Evolutionary conservation across 2,329 filamentous ascomycete species (phyloP), one percentile per base, ranked within the genome.

Genomic region (Fusarium secorum): DNA sequence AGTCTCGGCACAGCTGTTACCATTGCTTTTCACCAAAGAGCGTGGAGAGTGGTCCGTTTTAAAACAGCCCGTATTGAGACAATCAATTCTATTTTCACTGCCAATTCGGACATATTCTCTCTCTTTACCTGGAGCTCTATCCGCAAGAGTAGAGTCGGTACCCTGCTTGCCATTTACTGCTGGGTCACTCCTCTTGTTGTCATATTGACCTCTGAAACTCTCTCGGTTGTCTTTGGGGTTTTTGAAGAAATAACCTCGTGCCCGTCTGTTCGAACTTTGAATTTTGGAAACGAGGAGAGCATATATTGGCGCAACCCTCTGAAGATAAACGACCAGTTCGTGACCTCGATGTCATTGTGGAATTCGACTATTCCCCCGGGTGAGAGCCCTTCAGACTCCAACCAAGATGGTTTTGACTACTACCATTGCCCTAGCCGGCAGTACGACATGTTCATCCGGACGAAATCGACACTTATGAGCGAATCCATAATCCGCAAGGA

Each of bases 151-250:
- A 35, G 8, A 0, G 4, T 35, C 1, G 46, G 46, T 0, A 35
- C 8, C 2, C 30, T 51, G 1, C 46, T 51, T 11, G 46, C 46
- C 0, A 1, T 51, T 18, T 51, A 51, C 17, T 51, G 46, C 17
- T 51, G 46, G 46, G 4, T 26, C 13, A 51, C 46, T 20, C 46
- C 46, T 33, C 22, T 51, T 20, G 46, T 35, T 8, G 46, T 51
- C 0, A 4, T 35, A 24, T 20, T 51, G 3, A 51, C 46, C 0
- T 51, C 46, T 2, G 46, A 51, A 2, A 51, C 46, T 35, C 3
- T 51, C 0, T 51, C 30, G 0, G 30, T 35, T 5, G 17, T 26
- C 0, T 2, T 20, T 1, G 46, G 46, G 1, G 17, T 51, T 0
- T 20, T 51, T 0, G 46, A 51, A 35, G 30, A 35, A 35, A 4